A percentile compares a stretch with the other conserved stretches of the same genome.
phyloP scores from a whole-genome alignment of 345 rosid species.

The Gossypium turneri region DNA sequence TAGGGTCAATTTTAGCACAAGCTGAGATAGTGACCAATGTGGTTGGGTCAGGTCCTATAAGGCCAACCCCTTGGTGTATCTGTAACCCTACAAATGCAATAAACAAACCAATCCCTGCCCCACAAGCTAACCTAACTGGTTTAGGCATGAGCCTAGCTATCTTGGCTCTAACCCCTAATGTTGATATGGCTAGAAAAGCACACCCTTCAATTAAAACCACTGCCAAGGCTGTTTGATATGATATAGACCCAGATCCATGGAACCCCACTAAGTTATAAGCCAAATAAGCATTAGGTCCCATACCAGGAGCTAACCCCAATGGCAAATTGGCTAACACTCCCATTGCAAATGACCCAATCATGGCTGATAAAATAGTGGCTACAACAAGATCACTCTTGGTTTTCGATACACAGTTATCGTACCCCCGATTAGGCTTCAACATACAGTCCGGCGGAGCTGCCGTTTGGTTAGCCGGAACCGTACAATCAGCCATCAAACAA shows the following conservation, averaged over 20 bases:
- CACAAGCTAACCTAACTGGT: constrained; percentile 58
- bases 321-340: constrained; percentile 80
- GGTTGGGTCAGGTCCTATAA: constrained; percentile 71
- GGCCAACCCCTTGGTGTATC: constrained; percentile 72
- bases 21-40: constrained; percentile 64
- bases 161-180: constrained; percentile 58
- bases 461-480: constrained; percentile 37
- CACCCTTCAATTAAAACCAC: constrained; percentile 66
- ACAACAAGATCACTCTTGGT: constrained; percentile 74
- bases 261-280: constrained; percentile 80
- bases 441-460: constrained; percentile 47
- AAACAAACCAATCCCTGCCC: constrained; percentile 76
- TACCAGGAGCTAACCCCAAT: constrained; percentile 77
- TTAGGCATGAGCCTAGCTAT: constrained; percentile 64
- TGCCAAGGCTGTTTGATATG: constrained; percentile 67
- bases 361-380: constrained; percentile 65
- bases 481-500: constrained; percentile 63
- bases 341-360: constrained; percentile 78
- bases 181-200: constrained; percentile 49
- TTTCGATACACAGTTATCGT: constrained; percentile 52
- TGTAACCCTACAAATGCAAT: constrained; percentile 87
- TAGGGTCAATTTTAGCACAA: constrained; percentile 41
- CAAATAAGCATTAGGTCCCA: constrained; percentile 84
- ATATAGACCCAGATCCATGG: constrained; percentile 73
- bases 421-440: constrained; percentile 51